These are phyloP conservation scores for Centrapalus pauciflorus DNA, from an alignment of 129 eudicot genomes.

Conservation along the genomic window DNA sequence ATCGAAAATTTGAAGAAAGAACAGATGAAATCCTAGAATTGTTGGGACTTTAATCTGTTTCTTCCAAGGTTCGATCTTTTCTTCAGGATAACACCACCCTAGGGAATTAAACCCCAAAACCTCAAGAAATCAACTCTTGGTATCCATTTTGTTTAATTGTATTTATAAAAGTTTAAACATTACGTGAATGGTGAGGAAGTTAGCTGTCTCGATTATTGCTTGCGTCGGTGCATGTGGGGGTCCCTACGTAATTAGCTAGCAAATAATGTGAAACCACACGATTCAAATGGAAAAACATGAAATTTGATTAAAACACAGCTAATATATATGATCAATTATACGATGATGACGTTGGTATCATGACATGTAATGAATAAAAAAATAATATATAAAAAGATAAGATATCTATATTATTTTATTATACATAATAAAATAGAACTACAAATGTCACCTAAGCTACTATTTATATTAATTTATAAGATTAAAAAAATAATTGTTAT, in stretches of 20 bases:
- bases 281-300: too few relatives aligned
- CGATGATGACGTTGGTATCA: too few relatives aligned
- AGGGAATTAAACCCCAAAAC: slow-evolving; percentile 12
- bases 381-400: too few relatives aligned
- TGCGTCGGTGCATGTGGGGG: slow-evolving; percentile 23
- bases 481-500: too few relatives aligned
- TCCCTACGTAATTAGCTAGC: background rate
- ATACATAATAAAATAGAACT: too few relatives aligned
- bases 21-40: background rate
- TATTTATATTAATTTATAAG: too few relatives aligned
- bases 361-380: too few relatives aligned
- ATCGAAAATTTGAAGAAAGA: background rate
- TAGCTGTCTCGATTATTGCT: slow-evolving; percentile 22
- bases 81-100: slow-evolving; percentile 1
- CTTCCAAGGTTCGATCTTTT: slow-evolving; percentile 17
- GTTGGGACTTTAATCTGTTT: background rate
- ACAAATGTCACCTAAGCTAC: too few relatives aligned
- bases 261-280: too few relatives aligned
- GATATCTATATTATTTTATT: too few relatives aligned
- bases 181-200: slow-evolving; percentile 21
- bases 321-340: too few relatives aligned
- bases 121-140: slow-evolving; percentile 13
- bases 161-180: background rate
- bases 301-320: too few relatives aligned
- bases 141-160: background rate